Conservation (phyloP, 345 rosid genomes). For the Eutrema japonicum region DNA sequence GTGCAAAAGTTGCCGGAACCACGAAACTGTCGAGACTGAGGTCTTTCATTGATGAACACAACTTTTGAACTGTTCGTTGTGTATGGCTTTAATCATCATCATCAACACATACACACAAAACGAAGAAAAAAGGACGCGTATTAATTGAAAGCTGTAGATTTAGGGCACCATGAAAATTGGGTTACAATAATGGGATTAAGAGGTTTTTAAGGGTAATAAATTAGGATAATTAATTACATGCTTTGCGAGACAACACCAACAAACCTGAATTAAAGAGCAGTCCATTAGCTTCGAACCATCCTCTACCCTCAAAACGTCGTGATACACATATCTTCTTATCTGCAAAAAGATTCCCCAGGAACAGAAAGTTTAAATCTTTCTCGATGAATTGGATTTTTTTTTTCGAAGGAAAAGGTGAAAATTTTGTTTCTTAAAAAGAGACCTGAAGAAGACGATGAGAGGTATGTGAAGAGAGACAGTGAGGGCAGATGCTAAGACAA, state of each 20-base stretch:
- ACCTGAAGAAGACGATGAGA: constrained; percentile 87
- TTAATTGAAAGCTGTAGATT: constrained; percentile 12
- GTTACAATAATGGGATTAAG: neutral
- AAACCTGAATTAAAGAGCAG: constrained; percentile 77
- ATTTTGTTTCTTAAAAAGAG: neutral
- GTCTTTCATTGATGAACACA: constrained; percentile 79
- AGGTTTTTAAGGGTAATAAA: neutral
- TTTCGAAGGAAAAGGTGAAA: neutral
- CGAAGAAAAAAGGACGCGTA: neutral
- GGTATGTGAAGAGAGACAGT: constrained; percentile 66
- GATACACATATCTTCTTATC: constrained; percentile 89
- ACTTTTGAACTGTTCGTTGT: constrained; percentile 83
- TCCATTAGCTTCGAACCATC: constrained; percentile 77
- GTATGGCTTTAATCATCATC: constrained; percentile 60
- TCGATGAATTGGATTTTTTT: neutral
- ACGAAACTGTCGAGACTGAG: constrained; percentile 65
- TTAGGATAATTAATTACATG: neutral
- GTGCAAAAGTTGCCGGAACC: constrained; percentile 68
- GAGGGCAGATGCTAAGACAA: constrained; percentile 77
- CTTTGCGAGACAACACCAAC: neutral
- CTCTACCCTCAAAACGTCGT: constrained; percentile 71
- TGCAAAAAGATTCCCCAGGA: constrained; percentile 34
- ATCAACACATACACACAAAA: constrained; percentile 16
- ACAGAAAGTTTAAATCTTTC: constrained; percentile 2
- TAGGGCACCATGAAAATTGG: constrained; percentile 31